These are phyloP conservation scores for Achaetomium macrosporum DNA, from an alignment of 2,329 filamentous ascomycete genomes.

Conservation along the genomic window DNA sequence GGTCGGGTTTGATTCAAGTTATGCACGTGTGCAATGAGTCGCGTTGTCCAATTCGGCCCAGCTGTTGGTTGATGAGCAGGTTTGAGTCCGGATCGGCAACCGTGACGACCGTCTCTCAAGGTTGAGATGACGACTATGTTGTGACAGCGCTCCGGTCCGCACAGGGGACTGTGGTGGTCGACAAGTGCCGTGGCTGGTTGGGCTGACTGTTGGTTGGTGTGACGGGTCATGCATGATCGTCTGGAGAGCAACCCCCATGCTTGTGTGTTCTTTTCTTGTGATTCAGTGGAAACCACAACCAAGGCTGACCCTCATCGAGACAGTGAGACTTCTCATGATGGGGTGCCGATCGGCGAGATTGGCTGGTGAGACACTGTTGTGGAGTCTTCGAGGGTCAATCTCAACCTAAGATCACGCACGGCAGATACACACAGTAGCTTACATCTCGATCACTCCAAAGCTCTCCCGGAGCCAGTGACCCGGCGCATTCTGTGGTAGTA, in stretches of 20 bases:
- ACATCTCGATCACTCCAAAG: neutral
- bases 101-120: too few relatives aligned
- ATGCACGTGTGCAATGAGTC: too few relatives aligned
- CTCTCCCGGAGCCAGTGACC: too few relatives aligned
- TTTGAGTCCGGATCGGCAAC: too few relatives aligned
- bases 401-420: neutral
- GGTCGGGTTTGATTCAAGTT: too few relatives aligned
- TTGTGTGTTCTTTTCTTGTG: neutral
- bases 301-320: neutral
- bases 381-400: neutral
- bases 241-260: neutral
- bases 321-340: neutral
- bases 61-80: too few relatives aligned
- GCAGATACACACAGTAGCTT: neutral
- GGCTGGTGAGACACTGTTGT: conserved; percentile 1
- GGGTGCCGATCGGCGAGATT: neutral
- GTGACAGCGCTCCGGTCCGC: too few relatives aligned
- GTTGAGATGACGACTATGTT: too few relatives aligned
- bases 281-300: neutral
- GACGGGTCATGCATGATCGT: neutral
- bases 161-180: too few relatives aligned
- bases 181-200: neutral
- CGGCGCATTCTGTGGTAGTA: too few relatives aligned
- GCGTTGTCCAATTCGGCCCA: too few relatives aligned
- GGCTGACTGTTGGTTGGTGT: neutral